phyloP scores from a whole-genome alignment of 441 rosid species.

The Erysimum pusillum region DNA sequence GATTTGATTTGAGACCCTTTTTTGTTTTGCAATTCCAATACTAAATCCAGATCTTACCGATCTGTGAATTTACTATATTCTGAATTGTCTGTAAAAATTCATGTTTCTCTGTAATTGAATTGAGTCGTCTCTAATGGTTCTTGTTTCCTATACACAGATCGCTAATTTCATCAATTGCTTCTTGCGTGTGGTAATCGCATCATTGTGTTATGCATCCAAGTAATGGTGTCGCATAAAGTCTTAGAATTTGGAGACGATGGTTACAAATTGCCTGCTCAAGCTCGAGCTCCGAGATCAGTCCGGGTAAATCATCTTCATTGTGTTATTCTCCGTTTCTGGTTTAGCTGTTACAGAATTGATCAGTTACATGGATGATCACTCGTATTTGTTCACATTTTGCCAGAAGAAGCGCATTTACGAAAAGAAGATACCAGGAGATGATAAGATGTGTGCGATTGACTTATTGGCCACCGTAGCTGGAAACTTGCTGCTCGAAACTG shows the following conservation, averaged over 20 bases:
- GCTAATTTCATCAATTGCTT: neutral
- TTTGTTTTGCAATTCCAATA: too few species aligned
- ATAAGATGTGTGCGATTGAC: conserved; percentile 59
- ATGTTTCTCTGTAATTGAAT: neutral
- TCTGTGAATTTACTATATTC: neutral
- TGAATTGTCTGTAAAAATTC: neutral
- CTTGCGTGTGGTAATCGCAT: neutral
- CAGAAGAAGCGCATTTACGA: conserved; percentile 62
- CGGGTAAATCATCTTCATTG: conserved; percentile 52
- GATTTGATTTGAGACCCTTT: conserved; percentile 5
- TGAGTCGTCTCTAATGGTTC: neutral
- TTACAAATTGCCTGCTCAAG: conserved; percentile 66
- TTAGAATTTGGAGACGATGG: conserved; percentile 59
- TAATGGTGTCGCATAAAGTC: conserved; percentile 65
- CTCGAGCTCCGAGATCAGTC: conserved; percentile 68
- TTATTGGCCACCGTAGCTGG: conserved; percentile 76
- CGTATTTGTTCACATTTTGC: conserved; percentile 5
- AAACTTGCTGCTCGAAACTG: conserved; percentile 55
- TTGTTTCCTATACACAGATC: conserved; percentile 30
- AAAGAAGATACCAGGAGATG: conserved; percentile 52
- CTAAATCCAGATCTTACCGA: neutral
- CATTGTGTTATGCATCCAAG: conserved; percentile 62
- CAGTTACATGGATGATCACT: neutral
- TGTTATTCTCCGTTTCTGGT: neutral
- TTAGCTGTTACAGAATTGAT: conserved; percentile 7